Percentiles rank a stretch among this genome's conserved stretches.
Evolutionary conservation across 1,284 basidiomycete genomes (phyloP).

Genomic region (Prillingera fragicola): DNA sequence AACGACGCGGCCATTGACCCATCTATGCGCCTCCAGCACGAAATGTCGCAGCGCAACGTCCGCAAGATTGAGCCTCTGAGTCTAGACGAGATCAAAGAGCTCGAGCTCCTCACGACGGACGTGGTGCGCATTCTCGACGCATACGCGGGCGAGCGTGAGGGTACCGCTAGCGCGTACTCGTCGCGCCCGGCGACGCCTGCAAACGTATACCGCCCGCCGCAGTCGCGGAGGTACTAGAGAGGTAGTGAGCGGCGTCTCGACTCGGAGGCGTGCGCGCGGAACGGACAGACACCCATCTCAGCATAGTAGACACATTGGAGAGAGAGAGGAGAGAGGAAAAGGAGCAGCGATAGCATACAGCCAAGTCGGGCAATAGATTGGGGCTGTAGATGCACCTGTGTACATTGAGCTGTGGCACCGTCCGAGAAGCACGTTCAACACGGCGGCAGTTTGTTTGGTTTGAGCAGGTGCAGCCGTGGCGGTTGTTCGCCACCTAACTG

Average conservation of each 20-base stretch:
- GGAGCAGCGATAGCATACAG: too few relatives aligned
- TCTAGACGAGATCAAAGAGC: constrained; percentile 62
- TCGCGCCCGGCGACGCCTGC: constrained; percentile 22
- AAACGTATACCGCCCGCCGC: constrained; percentile 1
- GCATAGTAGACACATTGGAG: too few relatives aligned
- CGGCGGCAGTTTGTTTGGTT: too few relatives aligned
- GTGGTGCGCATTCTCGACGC: constrained; percentile 61
- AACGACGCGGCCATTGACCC: constrained; percentile 48
- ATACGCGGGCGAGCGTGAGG: constrained; percentile 41
- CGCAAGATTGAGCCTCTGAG: constrained; percentile 52
- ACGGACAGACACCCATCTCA: too few relatives aligned
- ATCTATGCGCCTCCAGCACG: constrained; percentile 10
- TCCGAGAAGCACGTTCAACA: too few relatives aligned
- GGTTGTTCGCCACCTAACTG: too few relatives aligned
- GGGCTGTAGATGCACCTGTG: neutral
- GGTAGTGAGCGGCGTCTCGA: neutral
- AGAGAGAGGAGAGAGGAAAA: too few relatives aligned
- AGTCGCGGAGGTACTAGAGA: neutral
- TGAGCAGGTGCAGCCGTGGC: too few relatives aligned
- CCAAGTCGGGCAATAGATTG: too few relatives aligned
- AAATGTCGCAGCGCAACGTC: constrained; percentile 9
- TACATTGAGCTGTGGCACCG: neutral
- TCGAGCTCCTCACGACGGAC: constrained; percentile 67
- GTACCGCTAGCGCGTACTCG: constrained; percentile 19
- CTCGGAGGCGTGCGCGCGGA: too few relatives aligned